Evolutionary conservation across 2,329 filamentous ascomycete genomes (phyloP).

Genomic region (Pseudogymnoascus sp.): DNA sequence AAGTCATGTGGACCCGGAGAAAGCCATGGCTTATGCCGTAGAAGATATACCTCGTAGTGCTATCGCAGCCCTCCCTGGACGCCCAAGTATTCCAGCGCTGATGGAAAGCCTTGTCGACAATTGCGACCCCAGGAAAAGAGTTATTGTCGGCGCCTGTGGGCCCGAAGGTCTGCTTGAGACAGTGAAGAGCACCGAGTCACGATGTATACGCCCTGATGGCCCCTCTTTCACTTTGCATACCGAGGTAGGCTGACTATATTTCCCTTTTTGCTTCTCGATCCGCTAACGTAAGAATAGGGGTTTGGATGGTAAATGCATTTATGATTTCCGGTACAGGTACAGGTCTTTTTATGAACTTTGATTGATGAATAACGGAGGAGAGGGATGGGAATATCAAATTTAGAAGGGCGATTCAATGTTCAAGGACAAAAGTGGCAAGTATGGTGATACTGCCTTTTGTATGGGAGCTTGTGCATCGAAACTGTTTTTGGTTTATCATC

Average conservation of each 20-base stretch:
- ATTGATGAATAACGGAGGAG: not conserved
- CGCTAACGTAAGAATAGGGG: not conserved
- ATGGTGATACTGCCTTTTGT: not conserved
- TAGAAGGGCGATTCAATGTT: not conserved
- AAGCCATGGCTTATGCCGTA: not conserved
- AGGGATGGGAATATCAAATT: not conserved
- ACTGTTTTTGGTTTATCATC: not conserved
- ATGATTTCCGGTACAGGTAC: not conserved
- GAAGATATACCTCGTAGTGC: not conserved
- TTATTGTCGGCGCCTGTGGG: conserved; percentile 41
- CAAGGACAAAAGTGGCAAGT: not conserved
- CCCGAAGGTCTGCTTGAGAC: conserved; percentile 37
- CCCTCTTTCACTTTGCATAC: conserved; percentile 43
- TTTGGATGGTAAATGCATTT: not conserved
- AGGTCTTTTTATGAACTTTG: not conserved
- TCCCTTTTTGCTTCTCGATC: no score
- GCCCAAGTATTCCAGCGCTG: conserved; percentile 34
- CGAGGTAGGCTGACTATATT: conserved; percentile 26
- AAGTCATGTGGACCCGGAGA: not conserved
- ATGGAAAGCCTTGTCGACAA: conserved; percentile 33
- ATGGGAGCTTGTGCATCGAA: not conserved
- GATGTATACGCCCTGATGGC: conserved; percentile 35
- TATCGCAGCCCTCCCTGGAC: conserved; percentile 25
- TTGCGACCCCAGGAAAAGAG: conserved; percentile 30
- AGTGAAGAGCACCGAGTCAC: conserved; percentile 38